A percentile compares a stretch with the other conserved stretches of the same genome.
These are phyloP conservation scores for Suillus cothurnatus DNA, from an alignment of 768 basidiomycete genomes.

Conservation along the genomic window DNA sequence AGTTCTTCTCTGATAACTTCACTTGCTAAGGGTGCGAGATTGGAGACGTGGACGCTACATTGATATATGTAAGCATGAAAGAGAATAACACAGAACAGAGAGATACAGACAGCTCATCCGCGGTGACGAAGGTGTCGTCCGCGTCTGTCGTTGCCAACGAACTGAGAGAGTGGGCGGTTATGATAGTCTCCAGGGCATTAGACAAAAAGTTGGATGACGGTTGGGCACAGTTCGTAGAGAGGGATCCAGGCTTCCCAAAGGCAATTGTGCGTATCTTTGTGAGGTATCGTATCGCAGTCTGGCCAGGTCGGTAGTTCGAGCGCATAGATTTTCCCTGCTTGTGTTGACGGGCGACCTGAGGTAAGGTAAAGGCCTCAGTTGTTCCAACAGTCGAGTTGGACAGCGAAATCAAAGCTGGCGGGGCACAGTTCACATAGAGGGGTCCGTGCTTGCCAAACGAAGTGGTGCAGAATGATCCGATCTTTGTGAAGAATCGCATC, in stretches of 20 bases:
- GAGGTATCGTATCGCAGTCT: neutral
- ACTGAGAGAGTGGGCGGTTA: neutral
- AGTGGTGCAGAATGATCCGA: neutral
- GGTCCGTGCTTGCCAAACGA: neutral
- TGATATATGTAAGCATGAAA: slow-evolving; percentile 5
- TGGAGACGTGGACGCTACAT: slow-evolving; percentile 10
- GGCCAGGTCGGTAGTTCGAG: neutral
- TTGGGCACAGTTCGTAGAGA: too few relatives aligned
- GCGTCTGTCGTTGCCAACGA: neutral
- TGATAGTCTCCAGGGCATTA: neutral
- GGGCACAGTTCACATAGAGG: neutral
- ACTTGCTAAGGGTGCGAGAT: slow-evolving; percentile 30
- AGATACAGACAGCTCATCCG: neutral
- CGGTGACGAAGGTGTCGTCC: neutral
- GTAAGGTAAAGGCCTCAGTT: slow-evolving; percentile 17
- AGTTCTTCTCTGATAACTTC: slow-evolving; percentile 31
- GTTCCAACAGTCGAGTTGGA: slow-evolving; percentile 20
- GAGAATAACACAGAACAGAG: neutral
- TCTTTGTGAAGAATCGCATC: slow-evolving; percentile 1
- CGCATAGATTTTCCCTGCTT: neutral
- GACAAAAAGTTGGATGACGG: neutral
- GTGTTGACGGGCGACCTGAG: slow-evolving; percentile 3
- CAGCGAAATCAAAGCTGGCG: neutral
- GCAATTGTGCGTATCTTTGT: neutral
- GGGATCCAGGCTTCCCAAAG: neutral